Base-by-base conservation (phyloP, 208 protist genomes). In the Leishmania turanica region DNA sequence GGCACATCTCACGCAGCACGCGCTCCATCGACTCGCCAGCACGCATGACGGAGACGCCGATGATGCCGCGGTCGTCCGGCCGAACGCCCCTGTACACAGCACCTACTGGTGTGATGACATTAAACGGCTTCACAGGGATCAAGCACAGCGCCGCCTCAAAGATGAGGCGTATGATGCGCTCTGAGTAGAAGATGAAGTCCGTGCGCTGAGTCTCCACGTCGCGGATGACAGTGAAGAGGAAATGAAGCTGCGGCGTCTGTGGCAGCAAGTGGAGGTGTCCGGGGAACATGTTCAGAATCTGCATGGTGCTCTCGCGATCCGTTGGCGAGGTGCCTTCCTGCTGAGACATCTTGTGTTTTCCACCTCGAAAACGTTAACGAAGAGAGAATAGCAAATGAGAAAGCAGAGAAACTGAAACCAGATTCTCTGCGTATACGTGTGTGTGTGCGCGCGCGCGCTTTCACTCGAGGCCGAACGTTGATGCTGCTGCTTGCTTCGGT, bases 1-100 rank as follows among this genome's bases (percentile, higher is more conserved):
- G 96, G 90, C 97, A 99, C 70, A 97, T 98, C 45, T 97, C 97
- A 37, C 97, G 94, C 56, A 99, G 82, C 62, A 92, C 95, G 45
- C 86, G 90, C 87, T 99, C 98, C 98, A 99, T 99, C 56, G 95
- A 97, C 89, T 99, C 98, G 54, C 99, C 99, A 27, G 98, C 98
- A 68, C 99, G 95, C 69, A 99, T 90, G 85, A 99, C 99, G 75
- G 93, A 98, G 9, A 99, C 98, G 62, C 98, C 99, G 70, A 99
- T 99, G 45, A 99, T 94, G 78, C 97, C 96, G 66, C 80, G 75
- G 66, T 77, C 73, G 54, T 90, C 88, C 7, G 97, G 95, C 62
- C 87, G 80, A 21, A 97, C 91, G 49, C 96, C 96, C 34, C 94
- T 83, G 83, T 92, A 98, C 15, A 89, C 83, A 40, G 76, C 71